Percentiles rank a stretch among this genome's conserved stretches.
These are phyloP conservation scores for Fraxinus sp. DNA, from an alignment of 305 asterid species.

Conservation along the genomic window DNA sequence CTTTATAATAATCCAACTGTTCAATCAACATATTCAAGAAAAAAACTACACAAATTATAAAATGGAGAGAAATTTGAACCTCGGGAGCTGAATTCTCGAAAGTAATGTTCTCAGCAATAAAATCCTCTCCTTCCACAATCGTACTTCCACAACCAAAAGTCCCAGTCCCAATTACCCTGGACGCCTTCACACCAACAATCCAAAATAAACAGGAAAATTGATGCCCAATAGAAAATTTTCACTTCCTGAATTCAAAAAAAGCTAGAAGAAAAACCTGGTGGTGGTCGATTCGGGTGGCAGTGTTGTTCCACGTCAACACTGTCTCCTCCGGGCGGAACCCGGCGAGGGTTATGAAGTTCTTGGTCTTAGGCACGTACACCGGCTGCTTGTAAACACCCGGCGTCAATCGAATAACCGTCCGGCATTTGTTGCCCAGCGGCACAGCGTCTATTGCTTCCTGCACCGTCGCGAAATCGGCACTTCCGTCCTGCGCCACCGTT, in stretches of 20 bases:
- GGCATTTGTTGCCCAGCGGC: constrained; percentile 66
- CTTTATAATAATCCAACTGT: background rate
- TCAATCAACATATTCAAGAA: background rate
- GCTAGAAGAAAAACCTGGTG: constrained; percentile 51
- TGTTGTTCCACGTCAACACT: constrained; percentile 72
- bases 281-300: constrained; percentile 74
- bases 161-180: constrained; percentile 90
- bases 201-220: background rate
- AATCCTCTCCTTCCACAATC: constrained; percentile 94
- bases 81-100: constrained; percentile 85
- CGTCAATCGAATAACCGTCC: constrained; percentile 68
- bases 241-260: background rate
- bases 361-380: constrained; percentile 80
- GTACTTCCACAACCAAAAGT: constrained; percentile 87
- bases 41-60: background rate
- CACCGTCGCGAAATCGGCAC: constrained; percentile 62
- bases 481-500: constrained; percentile 72
- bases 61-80: constrained; percentile 32
- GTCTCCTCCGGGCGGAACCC: constrained; percentile 75
- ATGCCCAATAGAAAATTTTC: background rate
- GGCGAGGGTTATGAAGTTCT: constrained; percentile 76
- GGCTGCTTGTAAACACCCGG: constrained; percentile 85
- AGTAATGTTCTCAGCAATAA: constrained; percentile 89
- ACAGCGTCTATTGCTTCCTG: constrained; percentile 96
- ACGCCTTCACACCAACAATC: constrained; percentile 30